A percentile compares a stretch with the other conserved stretches of the same genome.
These are phyloP conservation scores for Candida pseudofarinosa DNA, from an alignment of 805 yeast genomes.

Conservation along the genomic window DNA sequence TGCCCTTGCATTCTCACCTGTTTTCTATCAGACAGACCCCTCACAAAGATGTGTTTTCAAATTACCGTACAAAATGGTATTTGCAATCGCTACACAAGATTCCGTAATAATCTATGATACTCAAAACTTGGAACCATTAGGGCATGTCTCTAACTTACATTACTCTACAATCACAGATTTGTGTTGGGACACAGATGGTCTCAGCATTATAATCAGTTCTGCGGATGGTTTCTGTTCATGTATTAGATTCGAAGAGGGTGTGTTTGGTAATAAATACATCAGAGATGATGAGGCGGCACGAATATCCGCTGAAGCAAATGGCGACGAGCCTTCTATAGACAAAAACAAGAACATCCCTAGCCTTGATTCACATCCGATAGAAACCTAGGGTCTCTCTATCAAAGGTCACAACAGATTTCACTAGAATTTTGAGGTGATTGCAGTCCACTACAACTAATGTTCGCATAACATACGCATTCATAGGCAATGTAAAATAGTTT, in stretches of 20 bases:
- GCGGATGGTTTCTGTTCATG: conserved; percentile 91
- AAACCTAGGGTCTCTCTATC: too few relatives aligned
- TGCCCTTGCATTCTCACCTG: conserved; percentile 75
- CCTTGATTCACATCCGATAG: too few relatives aligned
- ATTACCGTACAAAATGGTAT: conserved; percentile 75
- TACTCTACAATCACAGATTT: conserved; percentile 86
- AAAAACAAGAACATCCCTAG: not conserved
- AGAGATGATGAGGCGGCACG: not conserved
- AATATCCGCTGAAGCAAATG: not conserved
- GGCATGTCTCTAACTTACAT: conserved; percentile 73
- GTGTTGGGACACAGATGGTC: conserved; percentile 80
- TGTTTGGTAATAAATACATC: conserved; percentile 47
- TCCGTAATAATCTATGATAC: conserved; percentile 82
- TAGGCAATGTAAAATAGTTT: conserved; percentile 6
- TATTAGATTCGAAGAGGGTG: conserved; percentile 47
- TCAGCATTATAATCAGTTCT: conserved; percentile 65
- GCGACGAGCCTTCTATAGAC: not conserved
- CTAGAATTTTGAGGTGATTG: too few relatives aligned
- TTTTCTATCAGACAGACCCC: conserved; percentile 42
- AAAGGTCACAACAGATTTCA: too few relatives aligned
- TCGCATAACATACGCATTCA: not conserved
- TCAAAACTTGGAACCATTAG: conserved; percentile 61
- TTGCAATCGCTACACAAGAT: conserved; percentile 92
- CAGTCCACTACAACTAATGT: too few relatives aligned
- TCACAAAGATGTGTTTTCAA: conserved; percentile 35